These are phyloP conservation scores for Micromonas commoda DNA, from an alignment of 139 green algal genomes.

Conservation along the genomic window DNA sequence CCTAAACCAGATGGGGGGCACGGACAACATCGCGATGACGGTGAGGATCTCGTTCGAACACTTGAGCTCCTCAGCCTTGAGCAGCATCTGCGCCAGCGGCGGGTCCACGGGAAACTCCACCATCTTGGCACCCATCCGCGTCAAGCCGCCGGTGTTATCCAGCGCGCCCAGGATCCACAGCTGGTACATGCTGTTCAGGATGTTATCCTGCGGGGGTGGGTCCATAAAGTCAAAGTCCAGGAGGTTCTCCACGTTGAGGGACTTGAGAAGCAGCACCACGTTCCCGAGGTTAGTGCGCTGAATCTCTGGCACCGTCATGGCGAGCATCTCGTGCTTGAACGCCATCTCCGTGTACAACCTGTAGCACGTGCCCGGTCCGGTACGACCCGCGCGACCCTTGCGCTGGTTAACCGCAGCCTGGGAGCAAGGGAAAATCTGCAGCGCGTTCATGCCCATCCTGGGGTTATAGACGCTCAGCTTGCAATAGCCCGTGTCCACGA, in stretches of 20 bases:
- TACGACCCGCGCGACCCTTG: constrained; percentile 78
- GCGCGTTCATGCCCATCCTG: constrained; percentile 94
- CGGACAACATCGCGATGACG: constrained; percentile 89
- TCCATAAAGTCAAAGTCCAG: constrained; percentile 99
- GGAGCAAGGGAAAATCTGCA: constrained; percentile 83
- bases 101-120: constrained; percentile 97
- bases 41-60: constrained; percentile 97
- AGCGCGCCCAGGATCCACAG: constrained; percentile 95
- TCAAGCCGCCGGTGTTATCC: constrained; percentile 91
- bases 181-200: constrained; percentile 76
- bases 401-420: constrained; percentile 83
- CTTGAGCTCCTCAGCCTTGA: constrained; percentile 88
- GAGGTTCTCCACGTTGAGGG: constrained; percentile 97
- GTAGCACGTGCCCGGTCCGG: constrained; percentile 83
- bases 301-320: constrained; percentile 46
- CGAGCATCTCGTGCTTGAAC: constrained; percentile 60
- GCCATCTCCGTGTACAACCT: constrained; percentile 85
- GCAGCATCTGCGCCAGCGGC: constrained; percentile 92
- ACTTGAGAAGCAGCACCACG: constrained; percentile 48
- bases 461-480: constrained; percentile 98
- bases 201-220: constrained; percentile 65
- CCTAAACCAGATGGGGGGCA: constrained; percentile 83
- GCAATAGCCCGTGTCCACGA: constrained; percentile 85
- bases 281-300: constrained; percentile 53
- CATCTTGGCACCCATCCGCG: constrained; percentile 92